Base-by-base conservation (phyloP, 2,329 filamentous ascomycete species). In the Xylariales sp. region DNA sequence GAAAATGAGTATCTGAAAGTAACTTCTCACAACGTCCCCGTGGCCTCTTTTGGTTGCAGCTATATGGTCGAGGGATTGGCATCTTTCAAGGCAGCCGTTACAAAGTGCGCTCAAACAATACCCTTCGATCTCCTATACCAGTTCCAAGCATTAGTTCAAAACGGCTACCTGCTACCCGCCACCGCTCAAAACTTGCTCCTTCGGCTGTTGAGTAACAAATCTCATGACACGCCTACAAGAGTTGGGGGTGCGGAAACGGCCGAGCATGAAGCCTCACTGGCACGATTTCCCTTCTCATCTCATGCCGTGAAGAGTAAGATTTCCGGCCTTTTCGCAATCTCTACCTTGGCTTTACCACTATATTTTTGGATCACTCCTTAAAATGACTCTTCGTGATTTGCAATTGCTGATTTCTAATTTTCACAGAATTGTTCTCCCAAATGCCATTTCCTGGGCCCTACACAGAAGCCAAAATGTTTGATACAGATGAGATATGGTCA, bases 71-170 rank as follows among this genome's bases (percentile, higher is more conserved):
- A 74, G 12, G 74, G 65, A 10, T 48, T 82, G 73, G 55, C 49
- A 1, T 55, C 65, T 7, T 78, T 87, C 48, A 78, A 80, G 23
- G 70, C 72, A 6, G 76, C 75, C 7, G 71, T 82, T 1, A 14
- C 41, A 0, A 10, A 72, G 58, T 72, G 77, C 72, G 70, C 78
- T 16, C 58, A 72, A 1, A 76, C 77, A 53, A 62, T 87, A 64
- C 79, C 86, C 5, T 92, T 89, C 69, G 75, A 79, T 0, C 74
- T 90, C 0, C 81, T 87, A 5, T 91, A 89, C 72, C 90, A 92
- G 71, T 79, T 92, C 5, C 85, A 91, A 58, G 85, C 84, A 16
- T 78, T 94, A 5, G 87, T 89, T 0, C 82, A 84, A 72, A 91
- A 91, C 71, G 87, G 86, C 28, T 88, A 86, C 62, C 81, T 93